These are phyloP conservation scores for Xylogone sp. DNA, from an alignment of 2,329 filamentous ascomycete species.

Conservation along the genomic window DNA sequence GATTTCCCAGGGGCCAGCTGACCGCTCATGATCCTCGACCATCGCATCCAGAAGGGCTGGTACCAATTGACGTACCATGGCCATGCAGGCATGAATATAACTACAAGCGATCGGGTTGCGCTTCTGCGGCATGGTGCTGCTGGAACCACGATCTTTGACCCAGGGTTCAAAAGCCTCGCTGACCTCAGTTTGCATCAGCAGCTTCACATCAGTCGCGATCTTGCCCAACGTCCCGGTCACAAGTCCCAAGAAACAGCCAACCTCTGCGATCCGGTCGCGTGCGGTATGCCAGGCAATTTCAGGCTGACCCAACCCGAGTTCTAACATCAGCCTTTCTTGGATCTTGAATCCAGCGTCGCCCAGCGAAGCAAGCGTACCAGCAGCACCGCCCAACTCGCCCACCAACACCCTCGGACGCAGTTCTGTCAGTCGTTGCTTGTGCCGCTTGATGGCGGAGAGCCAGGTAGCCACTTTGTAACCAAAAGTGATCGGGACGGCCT, in stretches of 20 bases:
- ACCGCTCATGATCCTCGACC: conserved; percentile 52
- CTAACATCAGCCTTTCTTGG: conserved; percentile 38
- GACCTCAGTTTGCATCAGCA: conserved; percentile 52
- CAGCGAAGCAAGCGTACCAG: conserved; percentile 48
- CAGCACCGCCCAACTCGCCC: conserved; percentile 51
- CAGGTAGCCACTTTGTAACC: conserved; percentile 53
- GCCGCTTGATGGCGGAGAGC: conserved; percentile 43
- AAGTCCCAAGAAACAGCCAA: conserved; percentile 46
- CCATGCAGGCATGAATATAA: conserved; percentile 47
- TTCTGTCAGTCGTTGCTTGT: conserved; percentile 40
- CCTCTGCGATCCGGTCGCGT: conserved; percentile 47
- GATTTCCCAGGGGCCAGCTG: conserved; percentile 52
- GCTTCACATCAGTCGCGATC: conserved; percentile 47
- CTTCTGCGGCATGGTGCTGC: conserved; percentile 53
- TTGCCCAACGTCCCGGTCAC: conserved; percentile 49
- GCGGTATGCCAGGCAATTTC: conserved; percentile 52
- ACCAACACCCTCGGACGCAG: conserved; percentile 40
- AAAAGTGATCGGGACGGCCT: conserved; percentile 50
- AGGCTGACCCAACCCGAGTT: conserved; percentile 42
- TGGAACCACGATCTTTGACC: conserved; percentile 46
- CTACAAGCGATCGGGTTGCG: conserved; percentile 53
- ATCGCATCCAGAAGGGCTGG: conserved; percentile 47
- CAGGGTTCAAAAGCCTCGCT: conserved; percentile 47
- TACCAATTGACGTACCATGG: conserved; percentile 45
- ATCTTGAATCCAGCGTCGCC: conserved; percentile 37